phyloP scores from a whole-genome alignment of 2,329 filamentous ascomycete species.

The Clonostachys rhizophaga region DNA sequence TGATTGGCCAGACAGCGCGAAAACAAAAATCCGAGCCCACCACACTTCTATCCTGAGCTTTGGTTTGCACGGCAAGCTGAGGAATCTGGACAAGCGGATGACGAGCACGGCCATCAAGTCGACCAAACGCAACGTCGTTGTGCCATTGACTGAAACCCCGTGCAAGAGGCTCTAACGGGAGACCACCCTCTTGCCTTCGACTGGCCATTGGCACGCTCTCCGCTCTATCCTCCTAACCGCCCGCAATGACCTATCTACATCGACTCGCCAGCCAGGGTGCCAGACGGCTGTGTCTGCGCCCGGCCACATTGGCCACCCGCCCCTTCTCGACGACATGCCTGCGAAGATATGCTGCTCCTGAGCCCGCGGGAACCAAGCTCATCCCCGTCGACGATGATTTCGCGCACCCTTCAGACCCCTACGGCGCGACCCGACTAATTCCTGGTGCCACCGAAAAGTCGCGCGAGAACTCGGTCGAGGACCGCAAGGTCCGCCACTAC shows the following conservation, averaged over 20 bases:
- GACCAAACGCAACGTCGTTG: constrained; percentile 6
- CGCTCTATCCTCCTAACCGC: constrained; percentile 15
- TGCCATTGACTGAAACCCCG: constrained; percentile 24
- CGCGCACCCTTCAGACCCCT: constrained; percentile 42
- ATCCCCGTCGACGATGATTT: constrained; percentile 64
- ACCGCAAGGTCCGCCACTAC: constrained; percentile 94
- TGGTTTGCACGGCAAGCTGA: no score
- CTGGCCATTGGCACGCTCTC: constrained; percentile 14
- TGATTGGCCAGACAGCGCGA: constrained; percentile 20
- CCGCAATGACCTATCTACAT: constrained; percentile 63
- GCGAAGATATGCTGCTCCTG: constrained; percentile 57
- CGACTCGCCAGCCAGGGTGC: constrained; percentile 69
- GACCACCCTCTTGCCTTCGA: constrained; percentile 15
- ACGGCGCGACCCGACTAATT: constrained; percentile 36
- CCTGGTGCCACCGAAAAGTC: constrained; percentile 37
- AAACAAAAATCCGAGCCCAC: constrained; percentile 24
- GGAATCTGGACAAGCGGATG: constrained; percentile 13
- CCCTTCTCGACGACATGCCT: constrained; percentile 62
- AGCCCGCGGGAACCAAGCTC: constrained; percentile 50
- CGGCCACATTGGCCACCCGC: constrained; percentile 34
- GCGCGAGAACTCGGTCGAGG: constrained; percentile 41
- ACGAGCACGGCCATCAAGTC: constrained; percentile 21
- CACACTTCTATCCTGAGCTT: constrained; percentile 1
- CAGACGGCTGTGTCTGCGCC: constrained; percentile 59
- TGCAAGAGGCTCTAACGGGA: constrained; percentile 26